Base-by-base conservation (phyloP, 805 yeast species). In the Myxozyma lipomycoides region DNA sequence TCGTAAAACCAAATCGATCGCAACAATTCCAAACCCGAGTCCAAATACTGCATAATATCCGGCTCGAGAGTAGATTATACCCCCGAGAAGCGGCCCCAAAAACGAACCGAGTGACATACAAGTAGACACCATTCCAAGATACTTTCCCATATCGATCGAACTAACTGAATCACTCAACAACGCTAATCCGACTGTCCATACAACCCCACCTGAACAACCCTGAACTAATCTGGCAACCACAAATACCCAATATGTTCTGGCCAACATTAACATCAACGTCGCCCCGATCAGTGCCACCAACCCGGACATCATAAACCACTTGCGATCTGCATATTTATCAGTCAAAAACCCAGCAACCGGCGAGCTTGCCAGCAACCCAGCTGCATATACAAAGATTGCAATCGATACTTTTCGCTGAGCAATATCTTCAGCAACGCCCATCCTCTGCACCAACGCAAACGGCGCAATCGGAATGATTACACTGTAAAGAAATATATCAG, bases 111-210 rank as follows among this genome's bases (percentile, higher is more conserved):
- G 21, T 21, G 65, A 55, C 52, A 64, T 51, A 3, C 62, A 66
- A 21, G 61, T 48, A n/a, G 64, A 63, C 2, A 67, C 67, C 44
- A 61, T 54, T 19, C 68, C 63, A 63, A 67, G 55, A 21, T 55
- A 46, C 19, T 60, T 52, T 21, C 67, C 71, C 10, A 67, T 45
- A 15, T 61, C 51, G 15, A 62, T 63, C 9, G 62, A 59, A 6
- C 61, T 55, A 7, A 64, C 65, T 1, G 64, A 59, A 45, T 67
- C 59, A 10, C 63, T 56, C 10, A 67, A 37, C 24, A 67, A 59
- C 3, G 71, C 68, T 40, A 68, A 48, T 3, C 71, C 71, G 6
- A 64, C 68, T 1, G 65, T 59, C 71, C 71, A 67, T 19, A 67
- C 69, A 3, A 64, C 53, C 7, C 64, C 66, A 15, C 60, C 69